Conservation (phyloP, 495 filamentous ascomycete species). For the Evansstolkia leycettana region DNA sequence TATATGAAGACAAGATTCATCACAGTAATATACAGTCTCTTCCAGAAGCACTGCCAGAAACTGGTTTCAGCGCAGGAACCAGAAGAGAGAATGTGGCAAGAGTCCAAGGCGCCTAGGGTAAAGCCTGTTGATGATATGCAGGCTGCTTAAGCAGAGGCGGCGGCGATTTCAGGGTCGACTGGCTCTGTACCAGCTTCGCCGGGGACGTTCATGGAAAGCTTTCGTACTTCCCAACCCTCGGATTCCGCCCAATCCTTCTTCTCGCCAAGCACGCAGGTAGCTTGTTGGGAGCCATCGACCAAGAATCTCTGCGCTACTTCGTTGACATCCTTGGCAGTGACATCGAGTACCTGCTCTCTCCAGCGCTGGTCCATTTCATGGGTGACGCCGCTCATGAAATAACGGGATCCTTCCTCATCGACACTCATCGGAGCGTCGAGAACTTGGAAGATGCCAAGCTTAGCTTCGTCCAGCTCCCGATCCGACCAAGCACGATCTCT, state of each 20-base stretch:
- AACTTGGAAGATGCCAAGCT: constrained; percentile 87
- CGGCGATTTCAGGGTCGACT: constrained; percentile 5
- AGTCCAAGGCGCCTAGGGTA: no score
- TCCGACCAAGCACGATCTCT: constrained; percentile 73
- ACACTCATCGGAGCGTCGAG: constrained; percentile 87
- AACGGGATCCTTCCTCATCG: constrained; percentile 73
- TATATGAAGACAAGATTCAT: neutral
- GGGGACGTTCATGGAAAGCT: constrained; percentile 26
- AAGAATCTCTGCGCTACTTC: constrained; percentile 72
- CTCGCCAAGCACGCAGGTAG: constrained; percentile 65
- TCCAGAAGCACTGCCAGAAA: neutral
- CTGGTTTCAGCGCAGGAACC: no score
- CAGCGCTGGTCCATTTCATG: constrained; percentile 82
- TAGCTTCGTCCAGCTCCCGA: constrained; percentile 87
- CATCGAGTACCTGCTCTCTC: constrained; percentile 78
- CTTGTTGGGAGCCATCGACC: constrained; percentile 48
- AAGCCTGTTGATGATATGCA: no score
- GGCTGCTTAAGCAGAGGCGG: constrained; percentile 10
- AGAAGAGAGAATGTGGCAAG: neutral
- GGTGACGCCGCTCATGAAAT: constrained; percentile 75
- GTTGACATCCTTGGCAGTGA: constrained; percentile 67
- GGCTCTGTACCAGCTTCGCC: constrained; percentile 3
- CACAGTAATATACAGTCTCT: no score
- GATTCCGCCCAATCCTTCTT: constrained; percentile 60
- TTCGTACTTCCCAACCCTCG: constrained; percentile 29